phyloP scores from a whole-genome alignment of 495 filamentous ascomycete species.

The Apiosordaria backusii region DNA sequence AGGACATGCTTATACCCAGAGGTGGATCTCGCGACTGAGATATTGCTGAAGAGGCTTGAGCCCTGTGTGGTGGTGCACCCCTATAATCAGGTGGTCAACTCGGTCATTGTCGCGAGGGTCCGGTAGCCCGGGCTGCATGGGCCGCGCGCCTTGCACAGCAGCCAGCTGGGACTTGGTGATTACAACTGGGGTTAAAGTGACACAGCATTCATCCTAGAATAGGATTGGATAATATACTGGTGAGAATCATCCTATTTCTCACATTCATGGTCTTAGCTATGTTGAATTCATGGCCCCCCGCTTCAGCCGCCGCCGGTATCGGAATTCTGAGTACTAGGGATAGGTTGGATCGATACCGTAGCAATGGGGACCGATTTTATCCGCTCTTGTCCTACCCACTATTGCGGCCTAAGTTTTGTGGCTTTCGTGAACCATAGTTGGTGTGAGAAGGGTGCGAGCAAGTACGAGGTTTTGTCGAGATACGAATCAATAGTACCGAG shows the following conservation, averaged over 20 bases:
- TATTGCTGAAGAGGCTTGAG: slow-evolving; percentile 21
- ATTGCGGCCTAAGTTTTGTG: background rate
- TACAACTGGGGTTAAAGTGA: background rate
- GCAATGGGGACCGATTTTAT: background rate
- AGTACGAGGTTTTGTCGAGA: background rate
- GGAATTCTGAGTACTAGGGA: background rate
- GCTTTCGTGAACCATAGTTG: background rate
- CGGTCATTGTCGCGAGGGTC: slow-evolving; percentile 30
- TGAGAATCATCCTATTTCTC: background rate
- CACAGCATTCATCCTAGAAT: background rate
- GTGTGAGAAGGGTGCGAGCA: background rate
- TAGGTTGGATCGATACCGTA: background rate
- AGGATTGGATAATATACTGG: background rate
- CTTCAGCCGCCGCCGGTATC: background rate
- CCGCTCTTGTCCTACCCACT: background rate
- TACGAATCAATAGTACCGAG: background rate
- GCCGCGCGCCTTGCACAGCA: no score
- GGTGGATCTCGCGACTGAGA: slow-evolving; percentile 25
- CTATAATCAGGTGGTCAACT: slow-evolving; percentile 31
- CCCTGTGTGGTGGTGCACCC: slow-evolving; percentile 29
- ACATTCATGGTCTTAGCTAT: background rate
- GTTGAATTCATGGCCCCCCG: background rate
- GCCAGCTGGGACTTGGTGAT: no score
- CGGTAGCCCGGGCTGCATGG: background rate
- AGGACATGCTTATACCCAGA: slow-evolving; percentile 31